Conservation (phyloP, 345 rosid species). For the Populus euphratica region DNA sequence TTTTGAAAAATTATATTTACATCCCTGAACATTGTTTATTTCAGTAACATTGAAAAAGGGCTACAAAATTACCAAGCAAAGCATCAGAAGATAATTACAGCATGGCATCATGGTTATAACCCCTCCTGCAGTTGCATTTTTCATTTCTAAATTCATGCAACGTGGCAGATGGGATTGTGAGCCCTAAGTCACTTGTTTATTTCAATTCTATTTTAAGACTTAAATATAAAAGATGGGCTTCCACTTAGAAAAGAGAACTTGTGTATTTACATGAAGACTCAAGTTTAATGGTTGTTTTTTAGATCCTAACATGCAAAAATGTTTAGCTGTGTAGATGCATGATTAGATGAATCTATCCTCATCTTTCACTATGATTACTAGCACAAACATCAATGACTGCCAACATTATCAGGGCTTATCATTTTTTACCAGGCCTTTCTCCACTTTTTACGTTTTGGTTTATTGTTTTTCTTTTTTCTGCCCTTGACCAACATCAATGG, state of each 20-base stretch:
- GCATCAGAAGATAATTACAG: neutral
- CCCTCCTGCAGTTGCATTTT: neutral
- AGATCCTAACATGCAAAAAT: neutral
- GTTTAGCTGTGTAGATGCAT: neutral
- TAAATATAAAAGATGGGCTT: neutral
- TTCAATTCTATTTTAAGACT: neutral
- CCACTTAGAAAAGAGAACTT: neutral
- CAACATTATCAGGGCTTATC: neutral
- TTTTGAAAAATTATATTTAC: neutral
- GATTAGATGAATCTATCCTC: neutral
- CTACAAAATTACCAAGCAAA: neutral
- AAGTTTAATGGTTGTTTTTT: neutral
- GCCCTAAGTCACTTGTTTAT: neutral
- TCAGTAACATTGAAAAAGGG: neutral
- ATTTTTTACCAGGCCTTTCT: neutral
- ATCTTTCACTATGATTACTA: neutral
- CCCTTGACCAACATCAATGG: constrained; percentile 4
- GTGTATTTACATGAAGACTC: neutral
- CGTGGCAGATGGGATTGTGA: neutral
- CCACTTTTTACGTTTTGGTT: neutral
- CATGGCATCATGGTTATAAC: neutral
- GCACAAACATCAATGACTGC: neutral
- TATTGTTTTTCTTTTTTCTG: constrained; percentile 1
- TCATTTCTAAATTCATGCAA: neutral
- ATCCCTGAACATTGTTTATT: neutral